Evolutionary conservation across 169 alveolate genomes (phyloP).

Genomic region (Pseudocohnilembus persalinus): DNA sequence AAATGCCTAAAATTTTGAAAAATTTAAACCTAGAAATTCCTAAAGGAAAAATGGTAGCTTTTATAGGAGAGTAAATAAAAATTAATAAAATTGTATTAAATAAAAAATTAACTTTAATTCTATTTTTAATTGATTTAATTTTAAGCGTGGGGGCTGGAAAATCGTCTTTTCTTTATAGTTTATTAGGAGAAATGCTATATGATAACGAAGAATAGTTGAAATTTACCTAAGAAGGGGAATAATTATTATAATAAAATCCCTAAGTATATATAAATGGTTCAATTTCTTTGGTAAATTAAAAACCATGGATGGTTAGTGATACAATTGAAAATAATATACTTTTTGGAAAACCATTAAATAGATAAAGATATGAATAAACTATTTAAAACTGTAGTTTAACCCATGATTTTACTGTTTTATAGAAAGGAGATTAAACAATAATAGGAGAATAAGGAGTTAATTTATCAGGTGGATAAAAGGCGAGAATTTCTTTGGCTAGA

Average conservation of each 20-base stretch:
- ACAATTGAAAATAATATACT: conserved; percentile 74
- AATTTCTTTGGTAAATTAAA: conserved; percentile 51
- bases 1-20: too few species aligned
- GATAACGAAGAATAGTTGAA: background rate
- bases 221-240: background rate
- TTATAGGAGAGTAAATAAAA: conserved; percentile 30
- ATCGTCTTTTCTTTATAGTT: conserved; percentile 25
- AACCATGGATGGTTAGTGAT: conserved; percentile 78
- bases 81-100: background rate
- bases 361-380: conserved; percentile 59
- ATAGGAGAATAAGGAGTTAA: conserved; percentile 83
- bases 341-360: conserved; percentile 62
- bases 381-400: conserved; percentile 52
- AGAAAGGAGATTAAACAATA: conserved; percentile 73
- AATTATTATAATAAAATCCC: conserved; percentile 1
- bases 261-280: conserved; percentile 37
- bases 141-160: conserved; percentile 46
- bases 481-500: conserved; percentile 77
- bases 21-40: conserved; percentile 23
- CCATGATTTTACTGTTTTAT: conserved; percentile 59
- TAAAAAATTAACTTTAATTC: too few species aligned
- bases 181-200: conserved; percentile 42
- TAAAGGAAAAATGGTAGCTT: conserved; percentile 32
- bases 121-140: too few species aligned
- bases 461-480: conserved; percentile 81